phyloP scores from a whole-genome alignment of 208 protist genomes.

The Willaertia magna region DNA sequence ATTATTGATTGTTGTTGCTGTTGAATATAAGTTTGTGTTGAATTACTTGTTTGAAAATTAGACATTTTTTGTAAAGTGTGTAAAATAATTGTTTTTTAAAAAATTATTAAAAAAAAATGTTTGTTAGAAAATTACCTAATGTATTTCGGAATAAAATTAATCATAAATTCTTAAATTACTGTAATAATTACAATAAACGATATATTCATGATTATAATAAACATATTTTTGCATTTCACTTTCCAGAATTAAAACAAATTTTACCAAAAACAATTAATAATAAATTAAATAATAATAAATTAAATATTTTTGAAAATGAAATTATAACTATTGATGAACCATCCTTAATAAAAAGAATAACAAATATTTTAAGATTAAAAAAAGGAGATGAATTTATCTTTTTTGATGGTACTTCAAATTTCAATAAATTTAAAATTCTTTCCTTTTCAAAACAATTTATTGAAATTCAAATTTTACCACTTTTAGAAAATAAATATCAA shows the following conservation, averaged over 20 bases:
- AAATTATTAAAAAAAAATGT: not conserved
- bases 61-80: not conserved
- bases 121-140: no score
- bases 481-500: not conserved
- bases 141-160: no score
- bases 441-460: not conserved
- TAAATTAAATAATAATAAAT: no score
- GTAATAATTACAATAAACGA: no score
- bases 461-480: not conserved
- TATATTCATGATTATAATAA: not conserved
- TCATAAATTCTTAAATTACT: no score
- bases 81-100: not conserved
- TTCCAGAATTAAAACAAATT: not conserved
- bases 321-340: not conserved
- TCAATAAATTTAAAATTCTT: not conserved
- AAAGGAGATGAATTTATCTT: not conserved
- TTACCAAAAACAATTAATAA: no score
- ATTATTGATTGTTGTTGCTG: not conserved
- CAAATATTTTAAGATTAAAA: not conserved
- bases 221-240: not conserved
- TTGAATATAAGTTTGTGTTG: not conserved
- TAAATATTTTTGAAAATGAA: no score
- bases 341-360: not conserved
- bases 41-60: no score
- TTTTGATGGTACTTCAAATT: not conserved